These are phyloP conservation scores for Combretum micranthum DNA, from an alignment of 345 rosid species.

Conservation along the genomic window DNA sequence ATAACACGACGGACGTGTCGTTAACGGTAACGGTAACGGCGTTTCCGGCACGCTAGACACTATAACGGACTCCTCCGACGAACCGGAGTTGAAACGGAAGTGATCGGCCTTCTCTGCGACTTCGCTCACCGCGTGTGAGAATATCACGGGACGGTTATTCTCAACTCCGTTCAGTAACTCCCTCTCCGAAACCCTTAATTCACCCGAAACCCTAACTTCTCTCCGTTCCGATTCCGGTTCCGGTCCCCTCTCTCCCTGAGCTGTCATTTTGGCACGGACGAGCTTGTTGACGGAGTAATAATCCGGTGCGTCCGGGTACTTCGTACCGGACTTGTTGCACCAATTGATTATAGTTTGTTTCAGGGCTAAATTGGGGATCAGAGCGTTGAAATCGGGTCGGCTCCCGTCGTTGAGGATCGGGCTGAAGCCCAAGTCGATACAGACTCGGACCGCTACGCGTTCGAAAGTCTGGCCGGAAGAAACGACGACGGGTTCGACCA, in stretches of 20 bases:
- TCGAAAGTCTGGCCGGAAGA: slow-evolving; percentile 35
- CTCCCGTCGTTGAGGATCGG: slow-evolving; percentile 10
- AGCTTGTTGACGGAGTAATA: slow-evolving; percentile 36
- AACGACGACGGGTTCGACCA: slow-evolving; percentile 34
- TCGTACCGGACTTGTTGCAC: slow-evolving; percentile 13
- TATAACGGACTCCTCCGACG: slow-evolving; percentile 19
- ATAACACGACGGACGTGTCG: slow-evolving; percentile 65
- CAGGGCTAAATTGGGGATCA: slow-evolving; percentile 23
- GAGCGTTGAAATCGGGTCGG: slow-evolving; percentile 14
- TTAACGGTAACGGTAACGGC: slow-evolving; percentile 46
- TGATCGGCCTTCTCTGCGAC: slow-evolving; percentile 23
- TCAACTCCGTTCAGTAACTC: slow-evolving; percentile 61
- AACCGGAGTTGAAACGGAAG: slow-evolving; percentile 30
- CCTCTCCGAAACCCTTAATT: slow-evolving; percentile 53
- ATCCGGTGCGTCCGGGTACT: slow-evolving; percentile 23
- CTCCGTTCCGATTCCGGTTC: slow-evolving; percentile 4
- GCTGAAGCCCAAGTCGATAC: slow-evolving; percentile 16
- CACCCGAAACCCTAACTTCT: too few relatives aligned
- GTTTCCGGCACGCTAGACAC: slow-evolving; percentile 34
- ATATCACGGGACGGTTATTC: slow-evolving; percentile 27
- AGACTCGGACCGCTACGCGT: slow-evolving; percentile 26
- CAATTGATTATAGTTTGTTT: slow-evolving; percentile 20
- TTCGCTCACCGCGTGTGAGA: slow-evolving; percentile 54
- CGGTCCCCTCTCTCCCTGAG: neutral
- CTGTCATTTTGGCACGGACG: slow-evolving; percentile 34